Percentiles rank a stretch among this genome's conserved stretches.
These are phyloP conservation scores for Chaetomium strumarium DNA, from an alignment of 2,329 filamentous ascomycete species.

Conservation along the genomic window DNA sequence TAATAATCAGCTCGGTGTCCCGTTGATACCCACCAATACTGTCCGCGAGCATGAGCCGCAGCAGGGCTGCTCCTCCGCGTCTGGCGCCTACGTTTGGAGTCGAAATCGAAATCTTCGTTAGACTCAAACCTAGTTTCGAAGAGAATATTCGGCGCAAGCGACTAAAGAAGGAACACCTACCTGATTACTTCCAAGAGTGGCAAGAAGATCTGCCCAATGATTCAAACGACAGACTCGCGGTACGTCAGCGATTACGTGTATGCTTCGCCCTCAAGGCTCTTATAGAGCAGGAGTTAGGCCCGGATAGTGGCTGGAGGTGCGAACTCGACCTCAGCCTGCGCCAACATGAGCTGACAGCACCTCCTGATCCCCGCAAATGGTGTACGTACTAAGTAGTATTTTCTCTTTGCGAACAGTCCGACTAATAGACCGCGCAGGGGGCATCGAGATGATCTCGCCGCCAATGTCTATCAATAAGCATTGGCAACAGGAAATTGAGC, in stretches of 20 bases:
- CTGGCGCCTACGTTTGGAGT: neutral
- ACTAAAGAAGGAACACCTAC: neutral
- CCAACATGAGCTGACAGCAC: neutral
- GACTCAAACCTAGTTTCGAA: neutral
- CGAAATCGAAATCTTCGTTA: constrained; percentile 4
- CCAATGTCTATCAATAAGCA: neutral
- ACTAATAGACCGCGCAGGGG: neutral
- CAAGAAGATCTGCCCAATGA: no score
- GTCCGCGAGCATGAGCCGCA: no score
- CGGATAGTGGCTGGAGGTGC: neutral
- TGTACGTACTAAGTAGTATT: neutral
- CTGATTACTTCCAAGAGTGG: no score
- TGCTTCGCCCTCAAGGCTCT: neutral
- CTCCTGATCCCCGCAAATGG: neutral
- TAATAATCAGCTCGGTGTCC: no score
- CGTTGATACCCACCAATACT: no score
- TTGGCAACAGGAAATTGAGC: neutral
- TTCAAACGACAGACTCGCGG: no score
- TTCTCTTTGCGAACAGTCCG: no score
- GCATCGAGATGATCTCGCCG: constrained; percentile 1
- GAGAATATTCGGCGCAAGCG: neutral
- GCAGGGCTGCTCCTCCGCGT: no score
- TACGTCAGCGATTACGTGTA: no score
- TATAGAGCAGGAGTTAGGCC: neutral
- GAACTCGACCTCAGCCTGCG: neutral